A percentile compares a stretch with the other conserved stretches of the same genome.
Evolutionary conservation across 1,284 basidiomycete genomes (phyloP).

Genomic region (Serendipita sp.): DNA sequence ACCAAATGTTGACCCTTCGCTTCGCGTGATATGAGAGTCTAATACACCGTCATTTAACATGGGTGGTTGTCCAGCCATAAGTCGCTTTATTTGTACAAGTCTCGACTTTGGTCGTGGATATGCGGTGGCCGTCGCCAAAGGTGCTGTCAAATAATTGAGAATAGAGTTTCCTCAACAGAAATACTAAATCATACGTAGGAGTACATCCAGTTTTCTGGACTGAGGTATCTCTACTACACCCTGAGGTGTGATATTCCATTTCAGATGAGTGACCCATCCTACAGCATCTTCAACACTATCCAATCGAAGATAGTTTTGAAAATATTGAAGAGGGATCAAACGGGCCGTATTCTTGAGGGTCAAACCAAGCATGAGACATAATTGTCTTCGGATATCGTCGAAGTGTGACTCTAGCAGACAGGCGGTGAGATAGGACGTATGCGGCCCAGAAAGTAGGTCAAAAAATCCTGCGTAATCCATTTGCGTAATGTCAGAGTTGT

Average conservation of each 20-base stretch:
- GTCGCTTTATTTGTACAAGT: not conserved
- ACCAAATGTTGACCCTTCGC: not conserved
- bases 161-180: not conserved
- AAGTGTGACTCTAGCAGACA: slow-evolving; percentile 1
- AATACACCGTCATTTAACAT: not conserved
- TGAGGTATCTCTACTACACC: not conserved
- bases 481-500: slow-evolving; percentile 1
- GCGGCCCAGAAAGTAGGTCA: not conserved
- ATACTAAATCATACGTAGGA: not conserved
- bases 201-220: not conserved
- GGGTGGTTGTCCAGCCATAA: not conserved
- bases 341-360: not conserved
- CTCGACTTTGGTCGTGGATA: not conserved
- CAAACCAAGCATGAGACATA: slow-evolving; percentile 4
- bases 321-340: not conserved
- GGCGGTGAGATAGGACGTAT: not conserved
- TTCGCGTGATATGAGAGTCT: not conserved
- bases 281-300: not conserved
- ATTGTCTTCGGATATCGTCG: not conserved
- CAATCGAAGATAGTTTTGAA: not conserved
- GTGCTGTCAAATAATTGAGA: not conserved
- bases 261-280: not conserved
- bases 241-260: not conserved
- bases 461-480: slow-evolving; percentile 5
- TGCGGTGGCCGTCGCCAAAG: not conserved